Evolutionary conservation across 2,329 filamentous ascomycete genomes (phyloP).

Genomic region (Claviceps sp.): DNA sequence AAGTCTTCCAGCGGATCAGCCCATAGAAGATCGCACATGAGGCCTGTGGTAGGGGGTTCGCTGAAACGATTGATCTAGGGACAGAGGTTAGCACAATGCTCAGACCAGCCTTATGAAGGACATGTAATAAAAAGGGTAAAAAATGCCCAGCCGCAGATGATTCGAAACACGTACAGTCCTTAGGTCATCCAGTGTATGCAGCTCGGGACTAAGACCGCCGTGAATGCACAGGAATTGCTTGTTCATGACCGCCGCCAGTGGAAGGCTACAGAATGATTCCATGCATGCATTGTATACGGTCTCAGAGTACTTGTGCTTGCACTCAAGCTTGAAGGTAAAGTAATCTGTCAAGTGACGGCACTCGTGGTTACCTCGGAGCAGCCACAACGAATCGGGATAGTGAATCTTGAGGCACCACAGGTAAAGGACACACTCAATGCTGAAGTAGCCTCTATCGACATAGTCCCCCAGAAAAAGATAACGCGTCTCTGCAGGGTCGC

Average conservation of each 20-base stretch:
- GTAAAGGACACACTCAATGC: conserved; percentile 97
- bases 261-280: conserved; percentile 91
- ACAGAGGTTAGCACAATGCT: not conserved
- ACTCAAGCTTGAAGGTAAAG: conserved; percentile 99
- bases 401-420: conserved; percentile 98
- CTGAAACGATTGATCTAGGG: conserved; percentile 86
- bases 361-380: conserved; percentile 95
- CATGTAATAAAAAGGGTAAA: not conserved
- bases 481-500: conserved; percentile 87
- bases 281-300: conserved; percentile 93
- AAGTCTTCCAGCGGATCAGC: conserved; percentile 97
- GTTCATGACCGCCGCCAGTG: conserved; percentile 96
- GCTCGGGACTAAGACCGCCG: conserved; percentile 85
- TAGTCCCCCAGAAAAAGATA: conserved; percentile 98
- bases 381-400: conserved; percentile 94
- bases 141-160: no score
- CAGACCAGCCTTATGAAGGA: not conserved
- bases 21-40: conserved; percentile 99
- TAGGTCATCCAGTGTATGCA: conserved; percentile 90
- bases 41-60: conserved; percentile 88
- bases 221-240: conserved; percentile 99
- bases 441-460: conserved; percentile 96
- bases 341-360: conserved; percentile 98
- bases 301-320: conserved; percentile 99
- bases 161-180: conserved; percentile 52